Evolutionary conservation across 352 stramenopile genomes (phyloP).

Genomic region (Saprolegnia parasitica): DNA sequence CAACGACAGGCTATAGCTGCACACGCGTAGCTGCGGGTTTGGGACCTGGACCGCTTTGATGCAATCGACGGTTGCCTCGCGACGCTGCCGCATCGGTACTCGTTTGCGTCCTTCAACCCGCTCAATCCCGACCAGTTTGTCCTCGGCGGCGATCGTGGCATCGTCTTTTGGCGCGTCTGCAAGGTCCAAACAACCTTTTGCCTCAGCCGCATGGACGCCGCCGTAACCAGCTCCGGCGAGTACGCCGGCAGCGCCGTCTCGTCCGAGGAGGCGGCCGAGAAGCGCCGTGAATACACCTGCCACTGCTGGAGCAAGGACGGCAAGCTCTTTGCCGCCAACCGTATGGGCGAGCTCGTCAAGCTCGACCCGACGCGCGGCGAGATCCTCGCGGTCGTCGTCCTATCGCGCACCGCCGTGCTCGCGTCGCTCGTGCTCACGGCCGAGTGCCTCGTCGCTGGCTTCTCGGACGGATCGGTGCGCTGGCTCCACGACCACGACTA

Average conservation of each 20-base stretch:
- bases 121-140: constrained; percentile 54
- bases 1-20: neutral
- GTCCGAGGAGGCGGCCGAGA: constrained; percentile 44
- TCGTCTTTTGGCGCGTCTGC: constrained; percentile 73
- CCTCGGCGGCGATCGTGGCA: constrained; percentile 50
- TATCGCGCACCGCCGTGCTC: constrained; percentile 32
- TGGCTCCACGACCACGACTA: constrained; percentile 1
- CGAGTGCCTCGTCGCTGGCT: constrained; percentile 16
- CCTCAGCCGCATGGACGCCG: constrained; percentile 30
- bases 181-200: constrained; percentile 32
- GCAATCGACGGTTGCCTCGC: constrained; percentile 47
- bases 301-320: constrained; percentile 55
- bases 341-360: constrained; percentile 48
- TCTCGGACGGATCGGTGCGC: constrained; percentile 13
- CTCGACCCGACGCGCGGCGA: constrained; percentile 38
- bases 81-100: constrained; percentile 32
- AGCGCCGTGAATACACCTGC: constrained; percentile 42
- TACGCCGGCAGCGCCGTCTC: neutral
- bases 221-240: neutral
- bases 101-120: constrained; percentile 72
- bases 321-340: constrained; percentile 46
- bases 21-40: constrained; percentile 39
- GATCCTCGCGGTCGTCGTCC: constrained; percentile 39
- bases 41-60: constrained; percentile 51
- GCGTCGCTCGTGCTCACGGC: constrained; percentile 4